Evolutionary conservation across 495 filamentous ascomycete species (phyloP), one percentile per base, ranked within the genome.

Genomic region (Talaromyces borbonicus): DNA sequence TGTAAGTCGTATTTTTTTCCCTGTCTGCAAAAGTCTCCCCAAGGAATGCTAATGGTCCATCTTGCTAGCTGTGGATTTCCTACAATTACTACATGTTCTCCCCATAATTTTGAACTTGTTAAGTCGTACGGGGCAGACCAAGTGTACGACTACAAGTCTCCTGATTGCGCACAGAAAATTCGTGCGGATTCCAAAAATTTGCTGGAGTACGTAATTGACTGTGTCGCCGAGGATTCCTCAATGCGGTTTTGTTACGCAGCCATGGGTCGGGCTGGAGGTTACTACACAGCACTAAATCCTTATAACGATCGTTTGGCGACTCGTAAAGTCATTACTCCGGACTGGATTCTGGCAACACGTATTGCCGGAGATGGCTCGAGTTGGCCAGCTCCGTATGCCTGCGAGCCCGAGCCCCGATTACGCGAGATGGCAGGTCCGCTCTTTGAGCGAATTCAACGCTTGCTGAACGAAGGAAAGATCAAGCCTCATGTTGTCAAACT

Each of bases 71-170:
- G 37, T 19, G 18, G 16, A 18, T 20, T 24, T 9, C 16, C 37
- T 4, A 24, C 37, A 8, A 67, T 81, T 31, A 59, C 71, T 5
- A 79, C 75, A 0, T 78, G 77, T 48, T 80, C 77, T 0, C 68
- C 71, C 0, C 56, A 54, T 8, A 83, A 82, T 56, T 74, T 77
- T 43, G 63, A 69, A 3, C 56, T 81, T 4, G 69, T 74, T n/a
- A 57, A 61, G 22, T 55, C 46, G 2, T 68, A 68, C 18, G 79
- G 80, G 4, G 78, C 77, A 0, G 62, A 63, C 27, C 50, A 57
- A 8, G 68, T 71, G 0, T 81, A 77, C 49, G 75, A 84, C 58
- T 82, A 82, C 56, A 56, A 61, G 3, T 56, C 56, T 0, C 55
- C 67, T 1, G 57, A 60, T 1, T 66, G 63, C 47, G 66, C 65